Percentiles rank a stretch among this genome's conserved stretches.
phyloP scores from a whole-genome alignment of 2,329 filamentous ascomycete genomes.

The Trichophyton simii region DNA sequence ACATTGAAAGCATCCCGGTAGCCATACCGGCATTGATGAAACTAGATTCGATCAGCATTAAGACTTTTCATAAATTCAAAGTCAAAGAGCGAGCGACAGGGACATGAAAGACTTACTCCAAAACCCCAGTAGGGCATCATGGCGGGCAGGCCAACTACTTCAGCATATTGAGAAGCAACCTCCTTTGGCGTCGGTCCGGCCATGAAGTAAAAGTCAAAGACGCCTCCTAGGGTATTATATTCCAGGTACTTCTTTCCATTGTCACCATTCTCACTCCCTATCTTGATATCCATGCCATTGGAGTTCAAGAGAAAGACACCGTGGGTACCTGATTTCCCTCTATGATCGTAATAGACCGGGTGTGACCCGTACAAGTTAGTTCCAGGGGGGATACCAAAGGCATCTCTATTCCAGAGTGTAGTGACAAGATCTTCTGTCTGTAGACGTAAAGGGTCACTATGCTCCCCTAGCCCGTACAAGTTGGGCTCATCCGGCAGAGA shows the following conservation, averaged over 20 bases:
- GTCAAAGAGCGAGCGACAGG: neutral
- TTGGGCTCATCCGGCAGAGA: conserved; percentile 51
- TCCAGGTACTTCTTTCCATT: conserved; percentile 55
- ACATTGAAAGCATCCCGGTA: conserved; percentile 35
- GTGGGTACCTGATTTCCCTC: conserved; percentile 42
- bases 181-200: conserved; percentile 43
- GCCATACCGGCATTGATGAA: conserved; percentile 48
- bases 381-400: conserved; percentile 44
- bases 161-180: conserved; percentile 44
- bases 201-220: conserved; percentile 55
- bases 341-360: conserved; percentile 56
- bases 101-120: conserved; percentile 28
- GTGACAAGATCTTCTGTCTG: conserved; percentile 53
- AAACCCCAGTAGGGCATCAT: conserved; percentile 51
- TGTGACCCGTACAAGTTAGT: conserved; percentile 57
- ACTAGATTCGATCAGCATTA: conserved; percentile 7
- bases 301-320: conserved; percentile 54
- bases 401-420: conserved; percentile 52
- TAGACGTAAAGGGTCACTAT: conserved; percentile 53
- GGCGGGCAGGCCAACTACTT: conserved; percentile 39
- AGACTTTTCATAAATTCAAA: neutral
- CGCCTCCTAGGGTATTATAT: conserved; percentile 61
- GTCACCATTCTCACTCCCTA: conserved; percentile 30
- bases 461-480: conserved; percentile 62
- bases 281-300: conserved; percentile 58